These are phyloP conservation scores for Calocera cornea DNA, from an alignment of 768 basidiomycete genomes.

Conservation along the genomic window DNA sequence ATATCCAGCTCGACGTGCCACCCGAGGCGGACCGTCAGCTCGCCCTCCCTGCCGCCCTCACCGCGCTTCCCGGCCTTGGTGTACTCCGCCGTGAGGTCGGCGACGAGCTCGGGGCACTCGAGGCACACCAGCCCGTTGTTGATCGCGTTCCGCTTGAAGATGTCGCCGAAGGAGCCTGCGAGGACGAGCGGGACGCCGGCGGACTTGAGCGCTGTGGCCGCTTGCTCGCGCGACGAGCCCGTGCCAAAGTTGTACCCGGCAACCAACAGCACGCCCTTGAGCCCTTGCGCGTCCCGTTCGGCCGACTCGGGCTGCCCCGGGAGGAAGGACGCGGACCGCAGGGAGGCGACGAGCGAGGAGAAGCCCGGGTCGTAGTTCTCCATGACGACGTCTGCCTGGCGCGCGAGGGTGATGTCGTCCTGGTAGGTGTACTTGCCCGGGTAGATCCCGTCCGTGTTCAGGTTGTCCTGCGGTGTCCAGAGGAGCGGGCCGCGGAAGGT, in stretches of 20 bases:
- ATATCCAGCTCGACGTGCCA: slow-evolving; percentile 54
- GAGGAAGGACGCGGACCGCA: slow-evolving; percentile 21
- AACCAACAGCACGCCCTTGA: slow-evolving; percentile 64
- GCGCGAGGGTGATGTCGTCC: slow-evolving; percentile 91
- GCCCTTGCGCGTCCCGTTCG: slow-evolving; percentile 21
- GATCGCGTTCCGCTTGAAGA: slow-evolving; percentile 98
- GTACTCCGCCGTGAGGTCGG: slow-evolving; percentile 63
- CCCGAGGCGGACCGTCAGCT: slow-evolving; percentile 68
- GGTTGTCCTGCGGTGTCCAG: slow-evolving; percentile 90
- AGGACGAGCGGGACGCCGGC: slow-evolving; percentile 87
- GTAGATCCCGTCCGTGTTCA: slow-evolving; percentile 97
- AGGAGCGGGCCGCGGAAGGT: slow-evolving; percentile 73
- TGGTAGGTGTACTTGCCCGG: slow-evolving; percentile 99
- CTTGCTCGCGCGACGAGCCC: slow-evolving; percentile 95
- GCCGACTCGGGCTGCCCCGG: slow-evolving; percentile 15
- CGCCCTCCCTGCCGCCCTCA: slow-evolving; percentile 64
- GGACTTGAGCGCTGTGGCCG: slow-evolving; percentile 90
- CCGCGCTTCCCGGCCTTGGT: slow-evolving; percentile 63
- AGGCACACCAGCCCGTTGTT: slow-evolving; percentile 96
- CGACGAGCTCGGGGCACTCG: slow-evolving; percentile 79
- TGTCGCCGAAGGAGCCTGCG: slow-evolving; percentile 97
- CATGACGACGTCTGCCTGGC: slow-evolving; percentile 94
- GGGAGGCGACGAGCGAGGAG: slow-evolving; percentile 49
- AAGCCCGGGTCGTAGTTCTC: slow-evolving; percentile 95
- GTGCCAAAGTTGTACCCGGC: slow-evolving; percentile 98